Evolutionary conservation across 371 early-diverging fungal genomes (phyloP), one percentile per base, ranked within the genome.

Genomic region (Thermomucor indicae-seudaticae): DNA sequence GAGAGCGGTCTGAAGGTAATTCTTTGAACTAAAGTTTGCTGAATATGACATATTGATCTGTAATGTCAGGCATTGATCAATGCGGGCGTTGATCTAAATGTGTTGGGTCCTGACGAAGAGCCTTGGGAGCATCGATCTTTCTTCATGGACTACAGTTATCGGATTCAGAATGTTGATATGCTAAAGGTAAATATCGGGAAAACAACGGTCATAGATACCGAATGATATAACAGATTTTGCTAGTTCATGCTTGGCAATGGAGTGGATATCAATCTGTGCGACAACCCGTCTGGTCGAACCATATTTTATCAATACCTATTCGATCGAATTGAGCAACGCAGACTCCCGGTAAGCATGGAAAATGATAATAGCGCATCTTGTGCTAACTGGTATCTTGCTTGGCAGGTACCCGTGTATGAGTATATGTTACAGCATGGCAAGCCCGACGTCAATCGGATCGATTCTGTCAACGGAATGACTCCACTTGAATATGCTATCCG

Each of bases 401-500:
- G 24, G 7, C 14, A 32, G 32, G 32, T 10, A 10, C 32, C 32
- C 14, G 14, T 32, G 14, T 32, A 32, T 32, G 32, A 32, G 32
- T 43, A 41, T 28, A 41, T 57, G 43, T 17, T 51, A 27, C 19
- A 42, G 16, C 28, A 31, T 5, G 43, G 25, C 7, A 19, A 27
- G 3, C 69, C 71, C 4, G 53, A 71, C 14, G 59, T 77, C 2
- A 65, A 66, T 31, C 12, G 20, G 2, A 34, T 74, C 1, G 80
- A 81, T 49, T 19, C 43, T 2, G 44, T 53, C 2, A 74, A 73
- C 4, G 68, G 73, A 0, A 70, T 63, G 57, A 79, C 80, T 0
- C 74, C 74, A n/a, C 46, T 84, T 5, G 82, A 81, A 53, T 48
- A 55, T 46, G 77, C 79, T 4, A 76, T 81, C 20, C 47, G 53